Evolutionary conservation across 495 filamentous ascomycete genomes (phyloP), one percentile per base, ranked within the genome.

Genomic region (Lepidopterella palustris): DNA sequence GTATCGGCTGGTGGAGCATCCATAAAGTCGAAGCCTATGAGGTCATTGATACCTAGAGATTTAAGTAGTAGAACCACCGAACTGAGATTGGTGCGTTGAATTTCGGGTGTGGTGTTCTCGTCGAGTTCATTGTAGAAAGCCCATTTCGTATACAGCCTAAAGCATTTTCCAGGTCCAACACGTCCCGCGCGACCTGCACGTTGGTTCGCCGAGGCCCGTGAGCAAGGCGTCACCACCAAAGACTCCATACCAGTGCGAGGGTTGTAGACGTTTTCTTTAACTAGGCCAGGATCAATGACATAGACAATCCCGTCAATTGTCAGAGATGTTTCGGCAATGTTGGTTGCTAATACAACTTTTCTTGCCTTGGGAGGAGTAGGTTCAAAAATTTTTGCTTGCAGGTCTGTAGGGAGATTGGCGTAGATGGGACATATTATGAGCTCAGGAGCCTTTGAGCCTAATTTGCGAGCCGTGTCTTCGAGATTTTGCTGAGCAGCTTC

Each of bases 1-100:
- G 90, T 89, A 70, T 96, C 92, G 0, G 91, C 87, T 0, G 92
- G 88, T 1, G 93, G 93, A 0, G 92, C 86, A 67, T 97, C 93
- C 83, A 97, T 91, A 70, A 96, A 97, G 67, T 98, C 93, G 64
- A 98, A 98, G 40, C 92, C 85, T 10, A 98, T 81, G 0, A 98
- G 82, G 62, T 97, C 87, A 68, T 96, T 92, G 68, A 98, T 95
- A 11, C 95, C 95, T 13, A 97, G 80, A 1, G 87, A 87, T 70
- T 96, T 97, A 9, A 98, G 77, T 64, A 92, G 81, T 18, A 98
- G 77, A 11, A 97, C 89, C 1, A 95, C 84, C 28, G 83, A 79
- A 64, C 85, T 93, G 13, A 98, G 78, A 58, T 95, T 95, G 0
- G 89, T 91, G 9, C 93, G 82, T 69, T 95, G 91, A 59, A 98